Percentiles rank a stretch among this genome's conserved stretches.
phyloP scores from a whole-genome alignment of 768 basidiomycete genomes.

The Harrya chromipes region DNA sequence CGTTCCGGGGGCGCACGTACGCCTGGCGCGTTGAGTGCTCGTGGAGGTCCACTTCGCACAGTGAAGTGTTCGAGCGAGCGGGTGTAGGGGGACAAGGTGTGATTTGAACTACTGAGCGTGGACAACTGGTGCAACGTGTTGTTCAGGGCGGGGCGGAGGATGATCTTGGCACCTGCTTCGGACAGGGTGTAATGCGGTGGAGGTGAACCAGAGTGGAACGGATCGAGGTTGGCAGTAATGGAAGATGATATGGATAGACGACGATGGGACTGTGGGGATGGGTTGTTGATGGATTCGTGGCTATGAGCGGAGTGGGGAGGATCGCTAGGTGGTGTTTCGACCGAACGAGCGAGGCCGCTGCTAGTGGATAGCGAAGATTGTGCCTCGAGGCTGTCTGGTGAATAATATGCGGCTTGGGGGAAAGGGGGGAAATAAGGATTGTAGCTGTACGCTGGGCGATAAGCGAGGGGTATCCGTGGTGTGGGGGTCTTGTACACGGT shows the following conservation, averaged over 20 bases:
- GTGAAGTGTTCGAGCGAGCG: conserved; percentile 89
- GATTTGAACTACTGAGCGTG: conserved; percentile 83
- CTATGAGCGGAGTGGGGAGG: conserved; percentile 16
- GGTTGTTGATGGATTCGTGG: conserved; percentile 18
- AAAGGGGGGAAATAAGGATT: conserved; percentile 6
- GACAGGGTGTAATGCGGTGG: conserved; percentile 30
- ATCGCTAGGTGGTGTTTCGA: conserved; percentile 45
- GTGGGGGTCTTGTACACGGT: conserved; percentile 76
- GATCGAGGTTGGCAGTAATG: conserved; percentile 21
- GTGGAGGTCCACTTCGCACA: conserved; percentile 81
- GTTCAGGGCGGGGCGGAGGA: conserved; percentile 64
- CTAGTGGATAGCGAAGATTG: conserved; percentile 48
- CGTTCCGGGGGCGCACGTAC: conserved; percentile 38
- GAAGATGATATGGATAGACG: conserved; percentile 37
- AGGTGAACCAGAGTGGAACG: conserved; percentile 35
- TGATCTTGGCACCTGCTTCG: conserved; percentile 52
- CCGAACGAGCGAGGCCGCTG: conserved; percentile 41
- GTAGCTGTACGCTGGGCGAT: conserved; percentile 25
- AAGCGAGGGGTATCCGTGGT: conserved; percentile 8
- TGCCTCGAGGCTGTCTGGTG: conserved; percentile 52
- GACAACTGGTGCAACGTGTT: conserved; percentile 83
- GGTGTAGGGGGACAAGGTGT: conserved; percentile 93
- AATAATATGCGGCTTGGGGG: conserved; percentile 10
- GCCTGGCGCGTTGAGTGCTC: conserved; percentile 36
- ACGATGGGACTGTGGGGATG: conserved; percentile 17